Percentiles rank a stretch among this genome's conserved stretches.
phyloP scores from a whole-genome alignment of 2,329 filamentous ascomycete genomes.

The Trichoderma sp. region DNA sequence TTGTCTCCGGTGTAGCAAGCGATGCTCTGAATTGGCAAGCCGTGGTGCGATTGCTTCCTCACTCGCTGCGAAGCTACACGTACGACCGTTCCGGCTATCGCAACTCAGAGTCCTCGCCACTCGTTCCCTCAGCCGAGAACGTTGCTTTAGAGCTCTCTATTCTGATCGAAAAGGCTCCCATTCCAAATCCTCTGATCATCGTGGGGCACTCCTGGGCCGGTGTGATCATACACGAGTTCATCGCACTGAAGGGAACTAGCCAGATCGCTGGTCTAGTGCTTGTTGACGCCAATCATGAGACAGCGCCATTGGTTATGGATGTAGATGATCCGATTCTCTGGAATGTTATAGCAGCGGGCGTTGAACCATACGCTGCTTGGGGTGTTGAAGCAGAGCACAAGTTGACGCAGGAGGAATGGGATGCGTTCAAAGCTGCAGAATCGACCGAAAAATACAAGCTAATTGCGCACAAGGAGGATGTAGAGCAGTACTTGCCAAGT shows the following conservation, averaged over 20 bases:
- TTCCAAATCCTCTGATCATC: not conserved
- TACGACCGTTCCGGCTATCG: not conserved
- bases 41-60: not conserved
- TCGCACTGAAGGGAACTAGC: not conserved
- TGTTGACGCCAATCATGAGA: conserved; percentile 3
- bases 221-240: not conserved
- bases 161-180: not conserved
- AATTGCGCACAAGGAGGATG: not conserved
- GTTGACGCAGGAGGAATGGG: not conserved
- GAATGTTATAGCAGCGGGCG: not conserved
- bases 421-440: not conserved
- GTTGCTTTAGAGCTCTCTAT: not conserved
- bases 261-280: conserved; percentile 1
- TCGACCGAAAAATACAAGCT: not conserved
- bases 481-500: not conserved
- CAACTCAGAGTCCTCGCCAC: not conserved
- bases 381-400: not conserved
- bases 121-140: not conserved
- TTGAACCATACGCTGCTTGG: not conserved
- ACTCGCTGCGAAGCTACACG: not conserved
- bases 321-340: not conserved
- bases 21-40: conserved; percentile 6
- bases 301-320: not conserved
- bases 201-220: not conserved
- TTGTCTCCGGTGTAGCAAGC: conserved; percentile 5